A percentile compares a stretch with the other conserved stretches of the same genome.
phyloP scores from a whole-genome alignment of 345 rosid genomes.

The Balakata baccata region DNA sequence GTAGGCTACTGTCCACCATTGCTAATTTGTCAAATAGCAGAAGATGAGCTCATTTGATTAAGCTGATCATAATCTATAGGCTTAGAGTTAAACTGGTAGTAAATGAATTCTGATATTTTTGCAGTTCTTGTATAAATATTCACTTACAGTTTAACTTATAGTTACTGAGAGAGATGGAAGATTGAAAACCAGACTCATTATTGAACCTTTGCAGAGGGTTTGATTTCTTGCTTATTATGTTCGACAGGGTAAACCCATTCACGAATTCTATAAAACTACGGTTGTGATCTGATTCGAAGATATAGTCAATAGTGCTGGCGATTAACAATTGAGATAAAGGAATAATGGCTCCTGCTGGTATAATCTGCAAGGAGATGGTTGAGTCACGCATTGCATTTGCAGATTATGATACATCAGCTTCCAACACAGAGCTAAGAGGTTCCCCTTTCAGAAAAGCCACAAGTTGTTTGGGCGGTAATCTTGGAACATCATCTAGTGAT shows the following conservation, averaged over 20 bases:
- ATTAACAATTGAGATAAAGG: conserved; percentile 18
- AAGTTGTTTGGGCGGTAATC: conserved; percentile 42
- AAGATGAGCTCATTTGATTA: background rate
- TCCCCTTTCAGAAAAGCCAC: conserved; percentile 46
- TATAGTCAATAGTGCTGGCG: conserved; percentile 3
- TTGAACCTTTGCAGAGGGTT: background rate
- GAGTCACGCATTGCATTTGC: conserved; percentile 43
- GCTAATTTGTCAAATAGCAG: background rate
- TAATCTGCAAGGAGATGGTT: conserved; percentile 45
- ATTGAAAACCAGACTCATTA: background rate
- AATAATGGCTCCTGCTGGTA: conserved; percentile 58
- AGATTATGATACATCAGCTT: conserved; percentile 47
- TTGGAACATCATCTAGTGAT: conserved; percentile 48
- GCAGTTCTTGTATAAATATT: background rate
- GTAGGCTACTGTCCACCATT: background rate
- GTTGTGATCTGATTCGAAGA: conserved; percentile 1
- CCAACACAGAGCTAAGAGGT: conserved; percentile 39
- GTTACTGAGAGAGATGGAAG: background rate
- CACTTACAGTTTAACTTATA: background rate
- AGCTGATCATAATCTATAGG: background rate
- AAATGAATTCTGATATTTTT: background rate
- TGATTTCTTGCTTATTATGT: conserved; percentile 8
- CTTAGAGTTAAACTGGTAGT: background rate
- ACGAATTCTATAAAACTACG: conserved; percentile 7
- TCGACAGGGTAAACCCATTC: conserved; percentile 12